A percentile compares a stretch with the other conserved stretches of the same genome.
Evolutionary conservation across 495 filamentous ascomycete genomes (phyloP).

Genomic region (Hyphodiscus hymeniophilus): DNA sequence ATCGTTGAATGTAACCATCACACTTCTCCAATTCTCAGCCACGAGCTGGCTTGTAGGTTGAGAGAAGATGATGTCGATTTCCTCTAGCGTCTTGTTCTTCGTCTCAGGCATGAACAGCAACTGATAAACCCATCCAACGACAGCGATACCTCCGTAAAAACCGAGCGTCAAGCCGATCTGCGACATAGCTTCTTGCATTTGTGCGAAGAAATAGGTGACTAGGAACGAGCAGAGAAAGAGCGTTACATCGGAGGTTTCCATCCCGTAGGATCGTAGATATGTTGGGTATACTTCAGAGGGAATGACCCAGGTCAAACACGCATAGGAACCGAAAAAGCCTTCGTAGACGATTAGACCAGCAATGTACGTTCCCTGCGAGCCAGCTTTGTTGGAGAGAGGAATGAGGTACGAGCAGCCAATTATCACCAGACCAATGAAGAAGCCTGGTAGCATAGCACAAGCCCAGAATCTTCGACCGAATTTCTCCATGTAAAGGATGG

Average conservation of each 20-base stretch:
- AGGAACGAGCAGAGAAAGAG: conserved; percentile 54
- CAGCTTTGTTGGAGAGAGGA: conserved; percentile 28
- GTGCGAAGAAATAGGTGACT: conserved; percentile 55
- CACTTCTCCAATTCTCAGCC: conserved; percentile 35
- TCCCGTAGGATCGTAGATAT: conserved; percentile 51
- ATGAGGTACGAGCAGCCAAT: conserved; percentile 47
- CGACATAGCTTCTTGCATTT: conserved; percentile 49
- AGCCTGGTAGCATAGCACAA: conserved; percentile 50
- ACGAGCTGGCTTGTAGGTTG: conserved; percentile 48
- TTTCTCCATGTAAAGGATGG: conserved; percentile 51
- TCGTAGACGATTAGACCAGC: conserved; percentile 52
- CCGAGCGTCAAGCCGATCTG: conserved; percentile 48
- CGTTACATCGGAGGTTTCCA: conserved; percentile 47
- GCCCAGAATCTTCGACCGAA: conserved; percentile 57
- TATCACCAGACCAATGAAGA: conserved; percentile 50
- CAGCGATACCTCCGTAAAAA: conserved; percentile 54
- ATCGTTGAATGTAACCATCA: conserved; percentile 12
- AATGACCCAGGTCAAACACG: conserved; percentile 55
- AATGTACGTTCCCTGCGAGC: conserved; percentile 43
- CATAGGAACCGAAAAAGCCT: conserved; percentile 56
- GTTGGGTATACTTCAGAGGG: conserved; percentile 53
- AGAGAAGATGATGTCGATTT: conserved; percentile 51
- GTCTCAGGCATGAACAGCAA: conserved; percentile 57
- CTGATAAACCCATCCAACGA: conserved; percentile 49
- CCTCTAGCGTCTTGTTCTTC: conserved; percentile 54